These are phyloP conservation scores for Stellera chamaejasme DNA, from an alignment of 345 rosid genomes.

Conservation along the genomic window DNA sequence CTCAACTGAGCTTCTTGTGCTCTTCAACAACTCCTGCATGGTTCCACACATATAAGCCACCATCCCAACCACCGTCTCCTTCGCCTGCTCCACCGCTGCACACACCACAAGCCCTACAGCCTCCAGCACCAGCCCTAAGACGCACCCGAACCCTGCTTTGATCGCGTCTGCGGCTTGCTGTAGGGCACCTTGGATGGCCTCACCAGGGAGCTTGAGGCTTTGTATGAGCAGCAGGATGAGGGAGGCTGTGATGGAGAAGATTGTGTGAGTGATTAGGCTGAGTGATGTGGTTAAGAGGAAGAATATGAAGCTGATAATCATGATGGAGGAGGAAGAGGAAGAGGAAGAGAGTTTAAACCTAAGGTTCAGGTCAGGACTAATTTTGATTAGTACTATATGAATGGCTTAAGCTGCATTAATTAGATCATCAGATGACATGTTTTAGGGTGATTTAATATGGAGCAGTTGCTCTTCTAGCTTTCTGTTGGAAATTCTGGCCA, in stretches of 20 bases:
- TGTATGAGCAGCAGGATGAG: slow-evolving; percentile 22
- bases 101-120: slow-evolving; percentile 16
- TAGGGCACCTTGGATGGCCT: slow-evolving; percentile 24
- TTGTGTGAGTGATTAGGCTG: slow-evolving; percentile 17
- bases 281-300: slow-evolving; percentile 11
- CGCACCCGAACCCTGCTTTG: slow-evolving; percentile 12
- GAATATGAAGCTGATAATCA: slow-evolving; percentile 29
- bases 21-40: slow-evolving; percentile 18
- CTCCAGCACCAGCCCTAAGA: slow-evolving; percentile 18
- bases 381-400: slow-evolving; percentile 1
- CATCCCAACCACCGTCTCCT: slow-evolving; percentile 18
- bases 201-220: slow-evolving; percentile 22
- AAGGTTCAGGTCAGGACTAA: too few species aligned
- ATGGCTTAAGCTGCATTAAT: not conserved
- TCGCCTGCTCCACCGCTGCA: slow-evolving; percentile 17
- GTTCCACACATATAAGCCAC: slow-evolving; percentile 14
- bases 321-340: not conserved
- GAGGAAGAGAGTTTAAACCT: too few species aligned
- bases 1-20: slow-evolving; percentile 22
- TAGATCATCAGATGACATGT: not conserved
- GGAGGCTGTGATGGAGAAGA: slow-evolving; percentile 19
- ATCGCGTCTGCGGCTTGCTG: slow-evolving; percentile 20
- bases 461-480: slow-evolving; percentile 14
- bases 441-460: not conserved
- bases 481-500: slow-evolving; percentile 1